phyloP scores from a whole-genome alignment of 148 eudicot genomes.

The Selenicereus undatus region DNA sequence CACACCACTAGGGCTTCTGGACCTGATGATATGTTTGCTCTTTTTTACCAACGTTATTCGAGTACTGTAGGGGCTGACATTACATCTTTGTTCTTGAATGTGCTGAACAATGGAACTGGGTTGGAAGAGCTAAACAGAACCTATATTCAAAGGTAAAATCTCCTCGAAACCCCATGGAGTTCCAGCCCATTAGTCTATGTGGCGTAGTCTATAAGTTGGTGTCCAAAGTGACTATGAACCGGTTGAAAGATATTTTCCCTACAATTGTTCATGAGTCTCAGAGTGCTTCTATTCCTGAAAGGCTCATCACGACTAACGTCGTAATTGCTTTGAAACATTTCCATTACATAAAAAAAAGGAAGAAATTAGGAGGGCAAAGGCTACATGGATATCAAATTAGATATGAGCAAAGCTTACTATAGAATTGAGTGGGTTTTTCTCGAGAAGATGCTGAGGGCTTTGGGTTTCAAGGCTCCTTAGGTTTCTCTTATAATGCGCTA shows the following conservation, averaged over 20 bases:
- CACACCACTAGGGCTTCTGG: background rate
- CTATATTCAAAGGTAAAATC: background rate
- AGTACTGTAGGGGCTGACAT: background rate
- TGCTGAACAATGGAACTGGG: background rate
- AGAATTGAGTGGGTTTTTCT: background rate
- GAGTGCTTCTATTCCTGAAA: too few species aligned
- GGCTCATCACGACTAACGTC: too few species aligned
- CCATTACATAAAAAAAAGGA: background rate
- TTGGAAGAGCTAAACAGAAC: background rate
- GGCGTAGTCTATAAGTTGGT: too few species aligned
- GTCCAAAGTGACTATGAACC: too few species aligned
- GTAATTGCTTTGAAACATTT: too few species aligned
- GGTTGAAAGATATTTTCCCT: too few species aligned
- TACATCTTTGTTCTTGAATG: background rate
- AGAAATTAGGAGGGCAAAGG: background rate
- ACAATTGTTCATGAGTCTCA: too few species aligned
- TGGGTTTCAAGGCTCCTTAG: too few species aligned
- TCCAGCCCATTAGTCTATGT: too few species aligned
- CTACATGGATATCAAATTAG: background rate
- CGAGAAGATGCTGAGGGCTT: too few species aligned
- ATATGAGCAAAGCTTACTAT: background rate
- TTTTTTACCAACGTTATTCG: too few species aligned
- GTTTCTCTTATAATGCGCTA: background rate
- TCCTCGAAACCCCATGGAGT: too few species aligned
- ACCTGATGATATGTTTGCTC: background rate